A percentile compares a stretch with the other conserved stretches of the same genome.
Conservation (phyloP, 148 eudicot species). For the Fagopyrum homotropicum region DNA sequence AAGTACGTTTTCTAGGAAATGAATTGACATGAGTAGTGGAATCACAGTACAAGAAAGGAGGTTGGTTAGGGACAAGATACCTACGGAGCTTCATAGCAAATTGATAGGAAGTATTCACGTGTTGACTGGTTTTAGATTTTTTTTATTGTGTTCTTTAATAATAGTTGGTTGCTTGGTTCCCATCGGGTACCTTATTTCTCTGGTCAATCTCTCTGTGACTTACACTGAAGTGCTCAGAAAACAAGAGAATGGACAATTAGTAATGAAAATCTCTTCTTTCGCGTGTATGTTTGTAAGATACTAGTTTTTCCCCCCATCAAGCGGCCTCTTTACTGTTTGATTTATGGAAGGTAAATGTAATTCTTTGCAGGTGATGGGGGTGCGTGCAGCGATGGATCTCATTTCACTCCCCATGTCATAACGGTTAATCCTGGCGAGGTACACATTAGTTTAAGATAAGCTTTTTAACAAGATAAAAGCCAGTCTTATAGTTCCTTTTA, state of each 20-base stretch:
- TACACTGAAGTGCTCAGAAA: background rate
- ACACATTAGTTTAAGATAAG: background rate
- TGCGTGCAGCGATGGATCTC: constrained; percentile 27
- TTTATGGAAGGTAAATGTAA: background rate
- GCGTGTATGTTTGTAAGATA: background rate
- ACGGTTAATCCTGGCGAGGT: constrained; percentile 46
- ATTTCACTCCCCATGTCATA: constrained; percentile 35
- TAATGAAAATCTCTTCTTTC: background rate
- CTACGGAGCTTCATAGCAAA: background rate
- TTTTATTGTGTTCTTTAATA: background rate
- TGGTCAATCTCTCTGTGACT: background rate
- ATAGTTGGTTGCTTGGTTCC: background rate
- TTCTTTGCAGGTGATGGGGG: constrained; percentile 26
- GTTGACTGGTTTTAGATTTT: background rate
- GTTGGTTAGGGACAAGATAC: no score
- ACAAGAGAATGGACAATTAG: background rate
- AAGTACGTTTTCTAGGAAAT: no score
- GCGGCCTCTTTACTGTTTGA: background rate
- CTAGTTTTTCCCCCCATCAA: background rate
- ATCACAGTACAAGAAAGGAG: no score
- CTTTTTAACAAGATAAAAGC: background rate
- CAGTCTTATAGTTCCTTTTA: background rate
- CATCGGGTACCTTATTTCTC: background rate
- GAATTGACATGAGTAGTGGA: no score
- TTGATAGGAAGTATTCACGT: background rate